These are phyloP conservation scores for Larix kaempferi DNA, from an alignment of 75 land plant genomes.

Conservation along the genomic window DNA sequence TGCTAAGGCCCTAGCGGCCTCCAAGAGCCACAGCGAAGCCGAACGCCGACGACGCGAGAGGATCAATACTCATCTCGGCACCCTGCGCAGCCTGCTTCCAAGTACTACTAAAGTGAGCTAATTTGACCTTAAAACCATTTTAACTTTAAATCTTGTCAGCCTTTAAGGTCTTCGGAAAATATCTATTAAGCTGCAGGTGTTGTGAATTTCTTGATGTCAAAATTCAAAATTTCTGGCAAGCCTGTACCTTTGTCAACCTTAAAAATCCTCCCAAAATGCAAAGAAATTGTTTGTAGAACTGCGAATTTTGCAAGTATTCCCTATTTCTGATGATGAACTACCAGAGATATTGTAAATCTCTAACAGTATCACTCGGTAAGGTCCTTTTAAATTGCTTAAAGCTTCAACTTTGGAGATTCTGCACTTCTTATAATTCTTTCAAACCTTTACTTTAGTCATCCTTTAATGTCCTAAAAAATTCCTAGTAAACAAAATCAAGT, in stretches of 20 bases:
- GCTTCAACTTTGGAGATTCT: too few species aligned
- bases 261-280: not conserved
- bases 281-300: not conserved
- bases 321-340: not conserved
- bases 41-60: conserved; percentile 47
- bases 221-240: not conserved
- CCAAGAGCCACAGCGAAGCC: conserved; percentile 58
- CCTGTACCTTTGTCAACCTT: not conserved
- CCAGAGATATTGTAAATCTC: not conserved
- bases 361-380: too few species aligned
- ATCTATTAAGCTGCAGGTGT: not conserved
- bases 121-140: not conserved
- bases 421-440: too few species aligned
- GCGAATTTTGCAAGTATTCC: not conserved
- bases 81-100: conserved; percentile 7
- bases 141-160: not conserved
- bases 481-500: not conserved
- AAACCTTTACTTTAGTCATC: too few species aligned
- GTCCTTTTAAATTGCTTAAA: too few species aligned
- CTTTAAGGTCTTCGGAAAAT: not conserved
- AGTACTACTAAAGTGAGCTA: conserved; percentile 1
- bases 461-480: not conserved
- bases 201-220: not conserved
- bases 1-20: conserved; percentile 30
- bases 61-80: conserved; percentile 45